Evolutionary conservation across 306 rosid genomes (phyloP), one percentile per base, ranked within the genome.

Genomic region (Trifolium repens): DNA sequence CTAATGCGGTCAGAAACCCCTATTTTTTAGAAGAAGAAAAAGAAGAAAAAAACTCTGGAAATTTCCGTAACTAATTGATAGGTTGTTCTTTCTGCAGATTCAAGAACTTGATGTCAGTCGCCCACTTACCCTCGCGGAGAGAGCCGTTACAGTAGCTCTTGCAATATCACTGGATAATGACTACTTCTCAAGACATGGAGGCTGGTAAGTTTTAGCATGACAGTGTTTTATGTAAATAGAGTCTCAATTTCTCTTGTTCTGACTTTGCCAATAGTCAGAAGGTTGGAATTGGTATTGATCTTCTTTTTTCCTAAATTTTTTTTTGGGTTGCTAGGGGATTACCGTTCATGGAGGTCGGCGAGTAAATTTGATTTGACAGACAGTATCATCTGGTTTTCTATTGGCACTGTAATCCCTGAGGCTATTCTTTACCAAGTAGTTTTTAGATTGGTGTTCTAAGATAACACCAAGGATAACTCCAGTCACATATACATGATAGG

Each of bases 161-260:
- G 97, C 98, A 43, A 85, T 94, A 84, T 94, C 98, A n/a, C 84
- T 94, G 81, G 98, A 94, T 77, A 94, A 94, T 69, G 98, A 94
- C 82, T 94, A 91, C 84, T 94, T 94, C 83, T 91, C 98, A 64
- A 86, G 97, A 80, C 96, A 90, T 37, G 96, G 96, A 57, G 93
- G 97, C 89, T 91, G 91, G 98, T 94, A 84, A 94, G 94, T 54
- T 61, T 83, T 59, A 58, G 68, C 71, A n/a, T 64, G 62, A 74
- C 61, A 54, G 35, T 37, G 27, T 67, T 65, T 35, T 47, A 37
- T 60, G 62, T 67, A 32, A 61, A 72, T 50, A 69, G 24, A 47
- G 57, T 80, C 35, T 81, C 40, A 24, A 11, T 43, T 70, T 80
- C 46, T 59, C 44, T 73, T 46, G 52, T 66, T 79, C 64, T 53